Evolutionary conservation across 768 basidiomycete species (phyloP).

Genomic region (Leccinum subgranulosum): DNA sequence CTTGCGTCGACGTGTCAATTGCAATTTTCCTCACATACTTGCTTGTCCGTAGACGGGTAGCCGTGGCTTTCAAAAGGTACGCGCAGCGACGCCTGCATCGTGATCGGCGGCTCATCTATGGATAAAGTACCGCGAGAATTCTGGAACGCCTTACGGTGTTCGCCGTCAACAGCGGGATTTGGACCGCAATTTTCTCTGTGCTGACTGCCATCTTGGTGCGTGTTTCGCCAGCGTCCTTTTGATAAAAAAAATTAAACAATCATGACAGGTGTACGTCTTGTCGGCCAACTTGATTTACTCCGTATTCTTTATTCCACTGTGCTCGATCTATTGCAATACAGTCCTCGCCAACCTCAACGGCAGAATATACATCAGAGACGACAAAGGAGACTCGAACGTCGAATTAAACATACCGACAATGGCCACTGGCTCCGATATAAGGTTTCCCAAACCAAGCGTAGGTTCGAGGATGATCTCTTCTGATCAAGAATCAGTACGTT

Average conservation of each 20-base stretch:
- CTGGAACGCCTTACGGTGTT: conserved; percentile 1
- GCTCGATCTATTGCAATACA: conserved; percentile 1
- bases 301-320: background rate
- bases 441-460: background rate
- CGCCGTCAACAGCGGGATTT: conserved; percentile 1
- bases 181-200: conserved; percentile 1
- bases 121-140: background rate
- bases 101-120: background rate
- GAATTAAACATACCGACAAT: background rate
- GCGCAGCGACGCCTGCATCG: too few species aligned
- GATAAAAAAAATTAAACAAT: background rate
- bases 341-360: background rate
- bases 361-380: background rate
- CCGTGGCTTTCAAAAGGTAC: background rate
- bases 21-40: conserved; percentile 1
- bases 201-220: conserved; percentile 1
- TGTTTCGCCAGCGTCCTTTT: background rate
- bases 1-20: background rate
- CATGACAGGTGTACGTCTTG: background rate
- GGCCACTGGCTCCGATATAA: background rate
- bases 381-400: background rate
- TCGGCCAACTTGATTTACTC: background rate
- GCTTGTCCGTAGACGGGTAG: background rate
- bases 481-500: background rate
- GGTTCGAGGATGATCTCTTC: background rate